Base-by-base conservation (phyloP, 1,284 basidiomycete species). In the Crepidotus sp. region DNA sequence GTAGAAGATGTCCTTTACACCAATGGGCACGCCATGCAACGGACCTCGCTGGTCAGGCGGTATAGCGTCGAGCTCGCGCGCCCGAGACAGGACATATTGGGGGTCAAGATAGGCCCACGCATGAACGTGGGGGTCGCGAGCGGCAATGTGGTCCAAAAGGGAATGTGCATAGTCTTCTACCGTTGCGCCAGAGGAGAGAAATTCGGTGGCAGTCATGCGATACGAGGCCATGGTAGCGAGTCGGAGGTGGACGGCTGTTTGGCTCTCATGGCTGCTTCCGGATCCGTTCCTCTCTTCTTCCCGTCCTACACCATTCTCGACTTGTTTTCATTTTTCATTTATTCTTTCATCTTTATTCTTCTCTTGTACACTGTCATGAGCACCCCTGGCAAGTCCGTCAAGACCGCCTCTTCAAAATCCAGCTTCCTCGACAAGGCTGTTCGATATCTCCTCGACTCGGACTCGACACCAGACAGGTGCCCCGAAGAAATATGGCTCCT, bases 401-500 rank as follows among this genome's bases (percentile, higher is more conserved):
- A 51, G 42, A 35, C 45, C 10, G 42, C 45, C 19, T 47, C 49
- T 4, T 47, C 46, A 13, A 48, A 48, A 21, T 51, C 49, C 25
- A 80, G 80, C 19, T 80, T 83, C 48, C 62, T 86, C 43, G 81
- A 83, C 67, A 84, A 82, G 60, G 83, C 82, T 3, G 77, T 91
- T 68, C 73, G 89, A 19, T 87, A 89, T 62, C 66, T 94, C 6
- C 70, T 91, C 48, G 90, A 94, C 64, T 79, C 76, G 53, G 90
- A 94, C 61, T 75, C 83, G 10, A 77, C 73, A 3, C 87, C 87
- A 1, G 89, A 93, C 63, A 81, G 76, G 54, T 89, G 78, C 45
- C 59, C 73, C 0, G 85, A 91, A 21, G 74, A 81, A 0, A 92
- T 93, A 33, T 92, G 87, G 87, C 63, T 93, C 6, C 71, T 93